Evolutionary conservation across 495 filamentous ascomycete species (phyloP), one percentile per base, ranked within the genome.

Genomic region (Jackrogersella multiformis): DNA sequence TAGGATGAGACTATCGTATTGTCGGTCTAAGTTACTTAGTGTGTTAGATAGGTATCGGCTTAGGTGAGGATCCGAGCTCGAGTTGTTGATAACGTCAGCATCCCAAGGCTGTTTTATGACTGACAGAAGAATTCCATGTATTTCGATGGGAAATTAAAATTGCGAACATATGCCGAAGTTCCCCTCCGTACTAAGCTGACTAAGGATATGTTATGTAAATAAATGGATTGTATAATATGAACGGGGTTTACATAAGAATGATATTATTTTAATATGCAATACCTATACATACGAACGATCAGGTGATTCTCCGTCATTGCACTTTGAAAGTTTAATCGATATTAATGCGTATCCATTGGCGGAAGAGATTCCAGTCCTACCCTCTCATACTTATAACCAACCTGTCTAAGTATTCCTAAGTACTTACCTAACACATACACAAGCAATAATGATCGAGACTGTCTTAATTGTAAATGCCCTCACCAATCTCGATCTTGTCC

Each of bases 401-500:
- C n/a, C n/a, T 38, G 2, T 30, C 10, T 20, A 38, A 1, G 2
- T 30, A 44, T 13, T 2, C 20, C 12, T 16, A 16, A 1, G 7
- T 7, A 41, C 32, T 2, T 38, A 54, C 34, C n/a, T 38, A 21
- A 16, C 15, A 56, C 16, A 24, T 39, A 39, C 36, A 16, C 36
- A 48, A 23, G 24, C 20, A 48, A 15, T 48, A 48, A 6, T 41
- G 34, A 23, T 45, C 12, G 21, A 49, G 21, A 65, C 38, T 26
- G 21, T 26, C 35, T 56, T 18, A 8, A 44, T n/a, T 55, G 53
- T 56, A 16, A n/a, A 39, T 55, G 28, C 24, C 9, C 1, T 20
- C 34, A 12, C 20, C n/a, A 63, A 71, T 71, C 68, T 71, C 68
- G 68, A 71, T 71, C 68, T 61, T 64, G 64, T 67, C 63, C 63